Base-by-base conservation (phyloP, 345 rosid species). In the Zanthoxylum bungeanum region DNA sequence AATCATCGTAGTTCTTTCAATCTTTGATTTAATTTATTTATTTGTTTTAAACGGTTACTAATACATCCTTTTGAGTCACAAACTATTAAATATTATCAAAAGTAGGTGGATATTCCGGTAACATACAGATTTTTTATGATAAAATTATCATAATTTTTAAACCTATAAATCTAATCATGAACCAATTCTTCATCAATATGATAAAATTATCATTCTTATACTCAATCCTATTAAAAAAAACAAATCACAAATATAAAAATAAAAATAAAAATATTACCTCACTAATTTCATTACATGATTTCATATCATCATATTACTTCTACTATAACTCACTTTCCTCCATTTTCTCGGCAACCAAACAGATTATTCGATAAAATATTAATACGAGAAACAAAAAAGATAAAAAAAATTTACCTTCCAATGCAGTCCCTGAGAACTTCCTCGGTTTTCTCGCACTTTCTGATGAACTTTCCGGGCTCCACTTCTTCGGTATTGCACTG, bases 401-500 rank as follows among this genome's bases (percentile, higher is more conserved):
- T 67, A 53, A 9, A 70, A 57, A 61, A 31, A 63, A 49, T 63
- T 73, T 78, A 94, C 98, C 78, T 89, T 39, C 98, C 94, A 25
- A 87, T 39, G 82, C 99, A 95, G 28, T 85, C 84, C 30, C 87
- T 82, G 68, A 91, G 86, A 60, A 92, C 28, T 81, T 92, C 88
- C 67, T 92, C 91, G 6, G 92, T 88, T 79, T 83, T 91, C 77
- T 95, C 88, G 82, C 99, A 95, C 90, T 90, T 95, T 16, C 87
- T 73, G 14, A 95, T 40, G 80, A 95, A 92, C 61, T 77, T 90
- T 34, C 98, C 97, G 19, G 93, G 89, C 79, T 88, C 99, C 37
- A 91, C 91, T 89, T 92, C 96, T 80, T 92, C 93, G 67, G 98
- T 95, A 70, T 69, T 84, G 87, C 99, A 92, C 74, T 83, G 83